phyloP scores from a whole-genome alignment of 352 stramenopile genomes.

The Phytophthora podocarpi region DNA sequence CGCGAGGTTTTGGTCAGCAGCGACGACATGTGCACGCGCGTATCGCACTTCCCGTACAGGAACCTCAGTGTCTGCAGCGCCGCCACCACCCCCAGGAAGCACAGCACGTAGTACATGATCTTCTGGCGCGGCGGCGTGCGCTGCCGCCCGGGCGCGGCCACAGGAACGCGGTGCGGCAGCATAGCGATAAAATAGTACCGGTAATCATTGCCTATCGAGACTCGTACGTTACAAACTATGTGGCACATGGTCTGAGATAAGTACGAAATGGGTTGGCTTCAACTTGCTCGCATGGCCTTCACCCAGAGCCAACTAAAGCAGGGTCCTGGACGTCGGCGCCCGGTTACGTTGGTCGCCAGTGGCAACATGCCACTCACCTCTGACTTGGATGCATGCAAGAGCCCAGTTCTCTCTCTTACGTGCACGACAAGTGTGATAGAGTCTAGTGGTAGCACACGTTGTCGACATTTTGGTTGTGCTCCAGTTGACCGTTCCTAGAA shows the following conservation, averaged over 20 bases:
- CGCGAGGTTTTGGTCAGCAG: constrained; percentile 69
- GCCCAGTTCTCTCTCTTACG: too few species aligned
- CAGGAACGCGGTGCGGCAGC: constrained; percentile 36
- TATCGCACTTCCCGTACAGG: constrained; percentile 80
- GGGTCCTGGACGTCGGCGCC: too few species aligned
- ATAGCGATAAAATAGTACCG: too few species aligned
- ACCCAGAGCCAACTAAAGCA: too few species aligned
- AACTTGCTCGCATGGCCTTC: too few species aligned
- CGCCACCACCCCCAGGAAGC: constrained; percentile 30
- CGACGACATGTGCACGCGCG: constrained; percentile 65
- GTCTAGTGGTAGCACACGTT: too few species aligned
- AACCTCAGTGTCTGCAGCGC: constrained; percentile 57
- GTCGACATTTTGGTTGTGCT: too few species aligned
- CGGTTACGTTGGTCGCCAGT: too few species aligned
- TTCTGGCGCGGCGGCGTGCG: constrained; percentile 22
- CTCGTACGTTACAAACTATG: constrained; percentile 15
- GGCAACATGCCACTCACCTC: too few species aligned
- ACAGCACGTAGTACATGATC: constrained; percentile 36
- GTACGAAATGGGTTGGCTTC: constrained; percentile 4
- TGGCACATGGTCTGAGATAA: constrained; percentile 15
- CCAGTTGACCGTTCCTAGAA: too few species aligned
- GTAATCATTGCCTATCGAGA: constrained; percentile 17
- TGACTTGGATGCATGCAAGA: too few species aligned
- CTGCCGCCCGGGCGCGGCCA: constrained; percentile 16
- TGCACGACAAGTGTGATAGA: too few species aligned